Base-by-base conservation (phyloP, 148 eudicot species). In the Oxyria digyna region DNA sequence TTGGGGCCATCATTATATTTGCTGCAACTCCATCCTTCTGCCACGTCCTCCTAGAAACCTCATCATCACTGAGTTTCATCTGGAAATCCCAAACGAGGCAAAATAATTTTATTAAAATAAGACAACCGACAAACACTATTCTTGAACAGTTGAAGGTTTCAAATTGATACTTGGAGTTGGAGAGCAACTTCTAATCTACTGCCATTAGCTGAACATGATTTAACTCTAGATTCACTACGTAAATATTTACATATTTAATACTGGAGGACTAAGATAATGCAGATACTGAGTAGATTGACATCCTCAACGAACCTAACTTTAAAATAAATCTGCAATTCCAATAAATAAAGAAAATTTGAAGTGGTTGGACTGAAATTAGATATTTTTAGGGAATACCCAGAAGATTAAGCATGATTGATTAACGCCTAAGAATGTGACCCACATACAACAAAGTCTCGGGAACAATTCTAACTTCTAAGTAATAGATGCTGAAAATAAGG, bases 1-100 rank as follows among this genome's bases (percentile, higher is more conserved):
- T 48, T 45, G 90, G 71, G 21, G 84, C 69, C 70, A 76, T 81
- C 90, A 86, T 83, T 68, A 74, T 37, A 59, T 41, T 27, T 35
- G 33, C 63, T 74, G 38, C 38, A 13, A 66, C 73, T 73, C 88
- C 83, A 71, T 81, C 79, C 72, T 71, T 80, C 72, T 67, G 42
- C 72, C 79, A 75, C 73, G 76, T 80, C 42, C 78, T 83, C 67
- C 75, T 72, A 10, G 77, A 52, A 68, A 33, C 77, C 48, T 76
- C 82, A 67, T 76, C 78, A 7, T 42, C 74, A 29, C 35, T 33
- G 67, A 72, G 79, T 70, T 76, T 83, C 27, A 49, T 78, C 85
- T 83, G 74, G 73, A 55, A 74, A 55, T n/a, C 65, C 31, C 69
- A 66, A 37, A 1, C 7, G 1, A 46, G 7, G 27, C 42, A 20